Percentiles rank a stretch among this genome's conserved stretches.
phyloP scores from a whole-genome alignment of 306 rosid genomes.

The Quercus gilva region DNA sequence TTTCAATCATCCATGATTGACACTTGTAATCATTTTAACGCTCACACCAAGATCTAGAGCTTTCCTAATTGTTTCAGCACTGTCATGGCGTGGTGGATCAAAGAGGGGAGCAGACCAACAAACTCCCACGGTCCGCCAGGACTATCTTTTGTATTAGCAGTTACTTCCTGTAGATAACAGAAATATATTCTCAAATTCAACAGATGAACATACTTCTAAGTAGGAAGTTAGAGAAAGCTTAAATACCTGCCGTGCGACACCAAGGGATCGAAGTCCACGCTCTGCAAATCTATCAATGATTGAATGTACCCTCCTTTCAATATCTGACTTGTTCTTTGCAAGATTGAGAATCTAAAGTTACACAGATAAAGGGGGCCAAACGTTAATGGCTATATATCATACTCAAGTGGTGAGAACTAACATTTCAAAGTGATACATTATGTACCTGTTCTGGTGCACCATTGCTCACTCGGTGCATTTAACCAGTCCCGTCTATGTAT shows the following conservation, averaged over 20 bases:
- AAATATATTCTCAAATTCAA: not conserved
- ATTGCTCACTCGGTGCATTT: slow-evolving; percentile 70
- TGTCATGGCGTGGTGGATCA: slow-evolving; percentile 80
- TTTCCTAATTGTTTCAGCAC: slow-evolving; percentile 74
- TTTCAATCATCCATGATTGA: not conserved
- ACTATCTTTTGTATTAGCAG: slow-evolving; percentile 56
- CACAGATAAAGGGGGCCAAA: not conserved
- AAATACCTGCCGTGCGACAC: slow-evolving; percentile 51
- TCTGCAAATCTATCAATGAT: too few species aligned
- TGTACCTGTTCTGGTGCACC: slow-evolving; percentile 81
- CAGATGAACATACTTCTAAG: not conserved
- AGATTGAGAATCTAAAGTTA: slow-evolving; percentile 57
- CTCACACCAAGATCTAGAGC: slow-evolving; percentile 80
- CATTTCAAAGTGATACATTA: not conserved
- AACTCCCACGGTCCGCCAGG: slow-evolving; percentile 76
- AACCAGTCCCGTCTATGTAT: slow-evolving; percentile 49
- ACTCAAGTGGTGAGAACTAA: too few species aligned
- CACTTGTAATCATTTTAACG: slow-evolving; percentile 78
- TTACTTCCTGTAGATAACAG: slow-evolving; percentile 46
- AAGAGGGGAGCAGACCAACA: slow-evolving; percentile 68
- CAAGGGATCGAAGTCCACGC: too few species aligned
- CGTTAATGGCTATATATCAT: not conserved
- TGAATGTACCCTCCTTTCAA: too few species aligned
- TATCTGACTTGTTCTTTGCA: slow-evolving; percentile 2
- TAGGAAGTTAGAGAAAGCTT: not conserved